These are phyloP conservation scores for Phoenix dactylifera DNA, from an alignment of 176 grass and related monocot species.

Conservation along the genomic window DNA sequence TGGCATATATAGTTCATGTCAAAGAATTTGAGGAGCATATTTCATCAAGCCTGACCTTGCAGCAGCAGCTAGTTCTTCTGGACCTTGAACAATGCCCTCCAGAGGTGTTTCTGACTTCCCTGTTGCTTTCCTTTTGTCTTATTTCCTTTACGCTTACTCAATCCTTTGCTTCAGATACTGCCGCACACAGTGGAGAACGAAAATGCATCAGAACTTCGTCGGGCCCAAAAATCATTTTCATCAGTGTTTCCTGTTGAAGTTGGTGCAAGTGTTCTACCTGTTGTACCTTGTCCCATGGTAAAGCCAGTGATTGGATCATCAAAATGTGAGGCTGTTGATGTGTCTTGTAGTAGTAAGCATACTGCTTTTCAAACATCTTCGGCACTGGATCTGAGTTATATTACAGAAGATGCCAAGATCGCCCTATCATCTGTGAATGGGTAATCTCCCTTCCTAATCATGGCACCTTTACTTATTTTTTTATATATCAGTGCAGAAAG, in stretches of 20 bases:
- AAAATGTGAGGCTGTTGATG: conserved; percentile 14
- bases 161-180: conserved; percentile 38
- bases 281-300: conserved; percentile 8
- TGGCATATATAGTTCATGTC: conserved; percentile 63
- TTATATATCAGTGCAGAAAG: no score
- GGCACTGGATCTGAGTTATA: conserved; percentile 40
- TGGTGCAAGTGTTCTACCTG: conserved; percentile 14
- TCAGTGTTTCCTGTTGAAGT: conserved; percentile 36
- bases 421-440: conserved; percentile 75
- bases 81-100: conserved; percentile 51
- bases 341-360: background rate
- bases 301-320: conserved; percentile 11
- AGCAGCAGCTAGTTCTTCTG: conserved; percentile 46
- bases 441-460: conserved; percentile 22
- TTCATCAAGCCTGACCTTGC: conserved; percentile 34
- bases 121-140: background rate
- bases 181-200: conserved; percentile 33
- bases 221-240: conserved; percentile 53
- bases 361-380: conserved; percentile 7
- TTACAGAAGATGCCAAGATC: conserved; percentile 37
- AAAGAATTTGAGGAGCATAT: conserved; percentile 60
- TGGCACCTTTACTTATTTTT: no score
- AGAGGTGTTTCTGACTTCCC: conserved; percentile 24
- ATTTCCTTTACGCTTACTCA: conserved; percentile 5
- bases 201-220: conserved; percentile 31